Percentiles rank a stretch among this genome's conserved stretches.
These are phyloP conservation scores for Colletotrichum zoysiae DNA, from an alignment of 2,329 filamentous ascomycete genomes.

Conservation along the genomic window DNA sequence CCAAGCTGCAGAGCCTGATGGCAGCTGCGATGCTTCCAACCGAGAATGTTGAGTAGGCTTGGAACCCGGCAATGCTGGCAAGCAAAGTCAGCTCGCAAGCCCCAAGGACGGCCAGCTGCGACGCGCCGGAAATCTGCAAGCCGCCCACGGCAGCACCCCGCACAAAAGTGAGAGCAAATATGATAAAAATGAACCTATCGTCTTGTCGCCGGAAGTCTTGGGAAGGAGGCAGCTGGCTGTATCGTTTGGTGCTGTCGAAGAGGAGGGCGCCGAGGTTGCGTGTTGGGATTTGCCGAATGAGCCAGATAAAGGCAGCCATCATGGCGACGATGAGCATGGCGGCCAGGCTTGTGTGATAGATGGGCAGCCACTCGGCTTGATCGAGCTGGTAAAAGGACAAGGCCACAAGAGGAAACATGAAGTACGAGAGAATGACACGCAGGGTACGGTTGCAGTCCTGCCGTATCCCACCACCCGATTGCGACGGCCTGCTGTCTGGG, in stretches of 20 bases:
- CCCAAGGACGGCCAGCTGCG: constrained; percentile 75
- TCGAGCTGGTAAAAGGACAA: constrained; percentile 79
- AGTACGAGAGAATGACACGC: constrained; percentile 80
- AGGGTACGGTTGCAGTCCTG: constrained; percentile 62
- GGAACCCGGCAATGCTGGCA: constrained; percentile 40
- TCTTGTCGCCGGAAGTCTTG: constrained; percentile 59
- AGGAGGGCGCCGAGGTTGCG: constrained; percentile 49
- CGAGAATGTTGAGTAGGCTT: constrained; percentile 37
- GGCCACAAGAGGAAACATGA: constrained; percentile 78
- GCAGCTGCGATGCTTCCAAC: constrained; percentile 34
- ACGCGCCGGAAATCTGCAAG: constrained; percentile 67
- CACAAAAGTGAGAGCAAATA: constrained; percentile 73
- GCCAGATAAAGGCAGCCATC: constrained; percentile 48
- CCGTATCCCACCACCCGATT: constrained; percentile 21
- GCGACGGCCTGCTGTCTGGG: constrained; percentile 54
- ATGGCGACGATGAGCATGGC: constrained; percentile 44
- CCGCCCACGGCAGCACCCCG: constrained; percentile 77
- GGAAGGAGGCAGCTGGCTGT: constrained; percentile 68
- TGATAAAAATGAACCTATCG: constrained; percentile 68
- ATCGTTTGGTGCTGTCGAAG: constrained; percentile 71
- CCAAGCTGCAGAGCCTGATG: constrained; percentile 64
- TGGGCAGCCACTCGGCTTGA: constrained; percentile 38
- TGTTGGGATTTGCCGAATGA: constrained; percentile 45
- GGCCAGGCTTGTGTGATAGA: constrained; percentile 52
- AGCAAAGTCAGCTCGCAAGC: constrained; percentile 78